Evolutionary conservation across 2,329 filamentous ascomycete species (phyloP).

Genomic region (Fusarium sp.): DNA sequence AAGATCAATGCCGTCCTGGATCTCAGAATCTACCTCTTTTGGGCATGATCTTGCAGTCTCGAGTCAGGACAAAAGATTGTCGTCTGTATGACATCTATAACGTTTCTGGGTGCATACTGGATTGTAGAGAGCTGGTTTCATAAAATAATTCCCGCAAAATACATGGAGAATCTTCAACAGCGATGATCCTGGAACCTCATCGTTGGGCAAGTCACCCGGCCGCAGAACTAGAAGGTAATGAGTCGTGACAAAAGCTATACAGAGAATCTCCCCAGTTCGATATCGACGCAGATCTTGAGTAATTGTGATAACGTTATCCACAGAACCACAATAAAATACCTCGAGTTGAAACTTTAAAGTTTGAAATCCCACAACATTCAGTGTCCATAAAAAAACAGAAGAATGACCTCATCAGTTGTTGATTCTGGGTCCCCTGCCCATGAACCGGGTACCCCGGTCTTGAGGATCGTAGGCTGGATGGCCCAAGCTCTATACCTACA

Average conservation of each 20-base stretch:
- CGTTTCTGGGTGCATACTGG: not conserved
- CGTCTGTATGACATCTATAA: not conserved
- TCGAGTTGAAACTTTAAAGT: not conserved
- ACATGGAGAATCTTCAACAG: not conserved
- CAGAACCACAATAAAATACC: not conserved
- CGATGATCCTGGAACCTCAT: not conserved
- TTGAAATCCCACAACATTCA: constrained; percentile 1
- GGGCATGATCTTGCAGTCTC: not conserved
- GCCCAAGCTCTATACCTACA: constrained; percentile 22
- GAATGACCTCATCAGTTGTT: constrained; percentile 37
- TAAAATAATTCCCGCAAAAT: not conserved
- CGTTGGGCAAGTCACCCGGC: not conserved
- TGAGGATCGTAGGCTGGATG: constrained; percentile 4
- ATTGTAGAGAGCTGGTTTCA: not conserved
- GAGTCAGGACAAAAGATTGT: not conserved
- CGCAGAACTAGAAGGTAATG: not conserved
- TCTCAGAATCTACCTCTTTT: not conserved
- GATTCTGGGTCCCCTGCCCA: constrained; percentile 5
- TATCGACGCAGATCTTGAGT: not conserved
- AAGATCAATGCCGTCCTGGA: not conserved
- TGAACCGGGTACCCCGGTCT: constrained; percentile 29
- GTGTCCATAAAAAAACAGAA: constrained; percentile 6
- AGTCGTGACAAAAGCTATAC: not conserved
- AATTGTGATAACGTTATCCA: not conserved
- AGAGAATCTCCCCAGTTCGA: not conserved